Base-by-base conservation (phyloP, 371 early-diverging fungal species). In the Chytridium lagenaria region DNA sequence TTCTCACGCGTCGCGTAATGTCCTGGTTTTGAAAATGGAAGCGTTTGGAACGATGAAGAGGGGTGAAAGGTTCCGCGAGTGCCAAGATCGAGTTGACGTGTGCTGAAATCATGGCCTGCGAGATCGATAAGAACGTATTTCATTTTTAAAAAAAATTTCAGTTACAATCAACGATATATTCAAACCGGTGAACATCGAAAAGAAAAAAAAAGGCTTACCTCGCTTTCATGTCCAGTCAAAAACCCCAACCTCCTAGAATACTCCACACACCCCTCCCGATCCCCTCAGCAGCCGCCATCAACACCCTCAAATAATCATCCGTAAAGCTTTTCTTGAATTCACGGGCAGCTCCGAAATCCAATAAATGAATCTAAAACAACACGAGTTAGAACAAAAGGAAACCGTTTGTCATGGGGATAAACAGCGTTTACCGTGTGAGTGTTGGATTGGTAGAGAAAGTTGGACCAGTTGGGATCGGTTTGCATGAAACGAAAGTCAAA, bases 381-480 rank as follows among this genome's bases (percentile, higher is more conserved):
- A 52, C 15, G 28, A 34, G 12, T 61, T 19, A 61, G 38, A 19
- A 34, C 63, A 26, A 30, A 26, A 57, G 31, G n/a, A n/a, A n/a
- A n/a, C 30, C 10, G 23, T 26, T 7, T 15, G 52, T 38, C 22
- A 59, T 37, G 33, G 65, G 39, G 15, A 52, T 22, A 36, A 26
- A 23, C 64, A 16, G 1, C 5, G 15, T 36, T 12, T 65, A 83
- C 85, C 77, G 88, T 91, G 37, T 84, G 81, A 22, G 85, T 85
- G 3, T 50, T 49, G 19, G 77, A 79, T 75, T 95, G 89, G 78
- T 94, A 98, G 72, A 98, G 84, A 77, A 98, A 98, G 80, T 98
- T 98, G 67, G 95, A 89, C 97, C 97, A 98, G 78, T 98, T 98
- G 2, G 98, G 98, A 78, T 98, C 98, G 15, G 98, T 98, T 81